Base-by-base conservation (phyloP, 2,329 filamentous ascomycete species). In the Botrytis medusae region DNA sequence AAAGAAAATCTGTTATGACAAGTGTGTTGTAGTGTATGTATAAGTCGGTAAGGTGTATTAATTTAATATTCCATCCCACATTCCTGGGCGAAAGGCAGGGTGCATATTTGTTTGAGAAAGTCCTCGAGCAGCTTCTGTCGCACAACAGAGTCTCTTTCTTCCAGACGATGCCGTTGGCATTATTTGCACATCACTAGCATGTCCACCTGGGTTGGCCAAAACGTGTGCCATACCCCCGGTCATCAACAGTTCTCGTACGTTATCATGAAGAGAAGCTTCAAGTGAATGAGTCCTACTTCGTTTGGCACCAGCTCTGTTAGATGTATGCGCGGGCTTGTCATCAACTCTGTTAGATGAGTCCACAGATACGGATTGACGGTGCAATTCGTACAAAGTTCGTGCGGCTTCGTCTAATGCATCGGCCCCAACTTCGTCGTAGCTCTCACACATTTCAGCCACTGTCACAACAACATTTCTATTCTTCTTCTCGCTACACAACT, bases 141-240 rank as follows among this genome's bases (percentile, higher is more conserved):
- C 87, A 82, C 89, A 92, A 83, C 91, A 92, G 54, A 91, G 85
- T 77, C 91, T 87, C 83, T 93, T 93, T 75, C 87, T 84, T 76
- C 86, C 85, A 60, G 77, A 69, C 2, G 78, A 78, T 57, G 76
- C 85, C 85, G 63, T 85, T 83, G 46, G 86, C 78, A 78, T 84
- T 72, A 83, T 83, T 72, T 82, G 84, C 73, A 81, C 81, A 74
- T 82, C 81, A 44, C 84, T 78, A 29, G 51, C 51, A 81, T 85
- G 81, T 77, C 81, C 73, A 77, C 81, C 74, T 77, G 79, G 80
- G 74, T 81, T 73, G 29, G 79, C 73, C 61, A 80, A 68, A 29
- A 77, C 74, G 69, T 79, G 79, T 48, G 80, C 83, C 62, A 82
- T 83, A 42, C 37, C 25, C 25, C 37, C 60, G 2, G 93, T 83